Evolutionary conservation across 805 yeast genomes (phyloP).

Genomic region (Pichia kluyveri): DNA sequence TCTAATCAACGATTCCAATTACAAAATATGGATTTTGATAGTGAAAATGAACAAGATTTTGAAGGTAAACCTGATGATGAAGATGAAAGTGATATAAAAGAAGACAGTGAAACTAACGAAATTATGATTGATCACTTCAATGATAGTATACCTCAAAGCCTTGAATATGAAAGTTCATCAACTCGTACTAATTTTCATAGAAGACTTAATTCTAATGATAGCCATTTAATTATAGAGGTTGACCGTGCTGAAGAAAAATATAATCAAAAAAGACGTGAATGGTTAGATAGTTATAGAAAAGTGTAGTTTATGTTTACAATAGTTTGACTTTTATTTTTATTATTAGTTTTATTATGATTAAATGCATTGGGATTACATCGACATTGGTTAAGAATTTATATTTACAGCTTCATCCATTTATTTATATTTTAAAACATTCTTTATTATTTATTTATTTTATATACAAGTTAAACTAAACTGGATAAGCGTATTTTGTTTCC

Average conservation of each 20-base stretch:
- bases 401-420: no score
- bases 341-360: not conserved
- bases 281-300: slow-evolving; percentile 27
- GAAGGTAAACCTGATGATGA: not conserved
- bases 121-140: not conserved
- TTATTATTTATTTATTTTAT: no score
- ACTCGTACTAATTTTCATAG: not conserved
- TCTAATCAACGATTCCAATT: not conserved
- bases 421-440: no score
- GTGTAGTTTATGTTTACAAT: not conserved
- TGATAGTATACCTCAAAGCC: not conserved
- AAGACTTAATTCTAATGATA: slow-evolving; percentile 4
- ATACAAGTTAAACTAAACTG: no score
- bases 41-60: not conserved
- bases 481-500: no score
- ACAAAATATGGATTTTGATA: not conserved
- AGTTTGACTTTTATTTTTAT: not conserved
- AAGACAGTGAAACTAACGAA: not conserved
- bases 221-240: slow-evolving; percentile 1
- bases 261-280: slow-evolving; percentile 32
- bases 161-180: not conserved
- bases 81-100: not conserved
- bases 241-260: slow-evolving; percentile 34
- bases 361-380: no score
- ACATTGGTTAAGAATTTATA: no score